Percentiles rank a stretch among this genome's conserved stretches.
These are phyloP conservation scores for Buxus sempervirens DNA, from an alignment of 164 flowering plant species.

Conservation along the genomic window DNA sequence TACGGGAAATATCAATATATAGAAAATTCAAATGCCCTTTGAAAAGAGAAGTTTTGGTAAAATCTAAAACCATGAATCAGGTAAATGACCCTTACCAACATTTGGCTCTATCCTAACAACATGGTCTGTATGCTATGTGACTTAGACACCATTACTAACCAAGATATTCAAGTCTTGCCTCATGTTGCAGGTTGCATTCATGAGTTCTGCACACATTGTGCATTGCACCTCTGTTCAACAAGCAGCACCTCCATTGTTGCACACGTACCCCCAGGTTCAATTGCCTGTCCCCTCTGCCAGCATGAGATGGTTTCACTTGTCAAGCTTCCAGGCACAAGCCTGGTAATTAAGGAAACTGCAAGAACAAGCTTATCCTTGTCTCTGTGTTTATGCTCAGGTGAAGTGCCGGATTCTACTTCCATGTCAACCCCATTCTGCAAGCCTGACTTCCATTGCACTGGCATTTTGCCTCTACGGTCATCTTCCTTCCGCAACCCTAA, in stretches of 20 bases:
- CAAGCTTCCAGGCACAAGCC: constrained; percentile 54
- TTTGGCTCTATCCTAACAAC: no score
- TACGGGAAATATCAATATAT: no score
- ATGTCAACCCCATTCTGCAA: constrained; percentile 60
- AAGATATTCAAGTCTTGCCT: no score
- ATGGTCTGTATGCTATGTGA: no score
- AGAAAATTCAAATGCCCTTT: no score
- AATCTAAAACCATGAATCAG: no score
- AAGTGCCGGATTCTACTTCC: constrained; percentile 34
- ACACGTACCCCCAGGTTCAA: constrained; percentile 71
- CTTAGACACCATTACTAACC: no score
- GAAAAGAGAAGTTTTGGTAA: no score
- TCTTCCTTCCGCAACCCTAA: constrained; percentile 53
- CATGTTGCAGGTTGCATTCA: constrained; percentile 73
- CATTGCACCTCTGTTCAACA: constrained; percentile 78
- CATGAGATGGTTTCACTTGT: constrained; percentile 76
- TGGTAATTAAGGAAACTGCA: constrained; percentile 36
- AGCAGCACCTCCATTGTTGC: constrained; percentile 39
- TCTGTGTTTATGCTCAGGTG: constrained; percentile 62
- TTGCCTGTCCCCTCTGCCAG: constrained; percentile 89
- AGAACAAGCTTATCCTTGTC: constrained; percentile 68
- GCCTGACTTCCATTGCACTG: constrained; percentile 40
- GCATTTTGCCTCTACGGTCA: constrained; percentile 40
- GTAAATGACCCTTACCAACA: no score
- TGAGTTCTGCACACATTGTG: constrained; percentile 85